These are phyloP conservation scores for Solanum appendiculatum DNA, from an alignment of 257 asterid species.

Conservation along the genomic window DNA sequence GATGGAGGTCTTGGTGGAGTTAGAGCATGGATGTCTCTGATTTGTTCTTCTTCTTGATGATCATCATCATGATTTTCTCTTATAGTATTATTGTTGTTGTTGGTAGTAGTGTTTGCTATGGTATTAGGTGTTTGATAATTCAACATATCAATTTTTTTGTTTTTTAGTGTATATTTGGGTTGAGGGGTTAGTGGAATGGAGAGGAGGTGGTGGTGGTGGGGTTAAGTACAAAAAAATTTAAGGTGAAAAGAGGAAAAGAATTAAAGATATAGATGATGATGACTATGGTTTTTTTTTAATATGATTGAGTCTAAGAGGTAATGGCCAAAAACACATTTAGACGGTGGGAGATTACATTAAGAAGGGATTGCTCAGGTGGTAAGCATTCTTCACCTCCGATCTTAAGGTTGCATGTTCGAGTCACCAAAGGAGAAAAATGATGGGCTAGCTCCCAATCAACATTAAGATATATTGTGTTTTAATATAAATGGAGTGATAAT, in stretches of 20 bases:
- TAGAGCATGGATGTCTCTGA: constrained; percentile 77
- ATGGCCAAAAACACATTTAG: background rate
- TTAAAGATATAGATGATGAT: background rate
- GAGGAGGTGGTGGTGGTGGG: background rate
- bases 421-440: background rate
- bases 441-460: background rate
- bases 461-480: background rate
- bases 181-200: background rate
- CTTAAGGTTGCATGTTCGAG: no score
- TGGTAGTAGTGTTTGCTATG: constrained; percentile 3
- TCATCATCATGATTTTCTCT: background rate
- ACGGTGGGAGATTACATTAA: background rate
- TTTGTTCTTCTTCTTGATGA: constrained; percentile 14
- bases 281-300: background rate
- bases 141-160: constrained; percentile 11
- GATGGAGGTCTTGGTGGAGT: constrained; percentile 48
- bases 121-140: constrained; percentile 54
- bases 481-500: no score
- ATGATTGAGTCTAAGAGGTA: background rate
- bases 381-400: background rate
- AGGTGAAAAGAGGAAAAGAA: background rate
- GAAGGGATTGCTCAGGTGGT: background rate
- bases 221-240: background rate
- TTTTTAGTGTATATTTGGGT: background rate
- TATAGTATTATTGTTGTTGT: background rate